A percentile compares a stretch with the other conserved stretches of the same genome.
Evolutionary conservation across 148 eudicot species (phyloP).

Genomic region (Persicaria tinctoria): DNA sequence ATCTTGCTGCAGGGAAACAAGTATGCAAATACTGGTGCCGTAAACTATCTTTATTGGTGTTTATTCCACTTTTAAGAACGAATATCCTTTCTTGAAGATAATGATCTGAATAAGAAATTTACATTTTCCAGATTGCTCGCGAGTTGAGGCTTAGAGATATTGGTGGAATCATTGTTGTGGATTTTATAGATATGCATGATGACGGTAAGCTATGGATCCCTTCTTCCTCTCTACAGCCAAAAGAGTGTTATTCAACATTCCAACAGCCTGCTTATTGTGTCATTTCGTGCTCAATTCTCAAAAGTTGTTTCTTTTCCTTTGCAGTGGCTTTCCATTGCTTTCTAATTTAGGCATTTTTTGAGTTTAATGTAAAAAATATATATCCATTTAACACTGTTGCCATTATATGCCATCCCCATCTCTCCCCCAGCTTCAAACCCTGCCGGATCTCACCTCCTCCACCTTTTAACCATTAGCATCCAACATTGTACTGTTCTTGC

Average conservation of each 20-base stretch:
- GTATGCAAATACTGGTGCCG: slow-evolving; percentile 25
- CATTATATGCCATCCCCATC: not conserved
- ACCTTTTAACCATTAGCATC: not conserved
- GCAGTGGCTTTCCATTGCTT: not conserved
- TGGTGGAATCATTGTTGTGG: slow-evolving; percentile 95
- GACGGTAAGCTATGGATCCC: slow-evolving; percentile 45
- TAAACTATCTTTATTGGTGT: not conserved
- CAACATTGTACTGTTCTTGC: not conserved
- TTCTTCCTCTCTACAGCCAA: slow-evolving; percentile 6
- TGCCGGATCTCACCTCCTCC: not conserved
- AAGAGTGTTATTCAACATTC: not conserved
- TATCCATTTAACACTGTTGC: not conserved
- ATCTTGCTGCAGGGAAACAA: slow-evolving; percentile 94
- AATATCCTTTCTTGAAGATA: not conserved
- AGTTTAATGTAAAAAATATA: not conserved
- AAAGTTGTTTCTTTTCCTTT: not conserved
- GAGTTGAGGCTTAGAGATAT: slow-evolving; percentile 90
- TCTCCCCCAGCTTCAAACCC: not conserved
- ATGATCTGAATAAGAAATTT: slow-evolving; percentile 1
- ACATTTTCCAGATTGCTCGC: slow-evolving; percentile 71
- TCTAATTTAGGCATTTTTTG: not conserved
- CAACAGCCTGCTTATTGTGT: not conserved
- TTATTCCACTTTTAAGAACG: not conserved
- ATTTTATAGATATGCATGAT: slow-evolving; percentile 91
- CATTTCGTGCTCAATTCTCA: not conserved